These are phyloP conservation scores for Telfairia occidentalis DNA, from an alignment of 331 rosid species.

Conservation along the genomic window DNA sequence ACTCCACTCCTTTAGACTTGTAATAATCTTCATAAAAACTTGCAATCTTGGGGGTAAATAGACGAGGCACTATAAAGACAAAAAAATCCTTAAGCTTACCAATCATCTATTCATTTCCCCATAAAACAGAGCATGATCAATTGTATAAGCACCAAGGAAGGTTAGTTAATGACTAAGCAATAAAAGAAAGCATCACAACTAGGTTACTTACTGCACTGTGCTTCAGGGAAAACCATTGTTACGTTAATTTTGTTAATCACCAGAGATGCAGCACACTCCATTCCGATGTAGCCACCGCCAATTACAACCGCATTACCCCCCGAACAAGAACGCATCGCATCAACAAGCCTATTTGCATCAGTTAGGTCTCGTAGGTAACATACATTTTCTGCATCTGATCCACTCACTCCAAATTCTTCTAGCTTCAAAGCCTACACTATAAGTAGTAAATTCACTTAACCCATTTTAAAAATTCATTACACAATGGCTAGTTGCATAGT, in stretches of 20 bases:
- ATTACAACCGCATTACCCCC: conserved; percentile 85
- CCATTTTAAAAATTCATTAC: neutral
- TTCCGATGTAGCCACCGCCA: conserved; percentile 96
- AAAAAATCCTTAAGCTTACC: neutral
- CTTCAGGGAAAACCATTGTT: conserved; percentile 95
- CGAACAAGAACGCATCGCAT: conserved; percentile 47
- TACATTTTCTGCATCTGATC: conserved; percentile 87
- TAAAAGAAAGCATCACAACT: neutral
- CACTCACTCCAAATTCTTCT: conserved; percentile 91
- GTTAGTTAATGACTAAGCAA: neutral
- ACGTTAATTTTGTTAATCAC: conserved; percentile 82
- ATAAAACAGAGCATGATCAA: neutral
- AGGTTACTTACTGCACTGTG: conserved; percentile 77
- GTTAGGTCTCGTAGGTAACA: conserved; percentile 71
- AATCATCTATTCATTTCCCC: neutral
- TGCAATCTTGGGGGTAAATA: conserved; percentile 83
- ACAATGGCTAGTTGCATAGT: neutral
- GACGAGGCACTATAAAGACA: conserved; percentile 77
- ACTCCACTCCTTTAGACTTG: conserved; percentile 67
- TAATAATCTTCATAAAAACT: conserved; percentile 80
- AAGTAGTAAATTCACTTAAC: neutral
- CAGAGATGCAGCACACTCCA: conserved; percentile 97
- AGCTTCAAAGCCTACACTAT: conserved; percentile 70
- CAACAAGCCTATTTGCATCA: conserved; percentile 69
- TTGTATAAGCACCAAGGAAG: neutral